Evolutionary conservation across 2,329 filamentous ascomycete species (phyloP), one percentile per base, ranked within the genome.

Genomic region (Knoxdaviesia proteae): DNA sequence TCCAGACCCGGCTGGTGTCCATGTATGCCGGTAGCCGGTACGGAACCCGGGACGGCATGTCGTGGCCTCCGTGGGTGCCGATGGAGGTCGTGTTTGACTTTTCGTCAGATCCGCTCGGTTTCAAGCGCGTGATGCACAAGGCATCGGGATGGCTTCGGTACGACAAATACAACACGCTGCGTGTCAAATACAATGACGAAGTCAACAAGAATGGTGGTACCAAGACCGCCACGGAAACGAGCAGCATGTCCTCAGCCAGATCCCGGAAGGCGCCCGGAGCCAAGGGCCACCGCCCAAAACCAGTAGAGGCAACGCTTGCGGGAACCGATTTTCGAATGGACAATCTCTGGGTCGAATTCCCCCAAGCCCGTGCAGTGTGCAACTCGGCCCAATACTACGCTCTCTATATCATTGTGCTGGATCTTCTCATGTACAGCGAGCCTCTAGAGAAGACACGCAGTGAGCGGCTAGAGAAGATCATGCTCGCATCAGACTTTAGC

Each of bases 41-140:
- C 54, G 92, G 92, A 35, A 80, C 86, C 32, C 76, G 83, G 36
- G 69, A 73, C 34, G 84, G 84, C 7, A 84, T 86, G 3, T 77
- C 83, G 10, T 99, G 92, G 90, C 90, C 90, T 7, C 90, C 90
- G 1, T 99, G 90, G 90, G 84, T 96, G 39, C 90, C 90, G 0
- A 80, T 98, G 63, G 90, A 99, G 60, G 84, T 94, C 51, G 94
- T 98, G 80, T 94, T 94, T 53, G 87, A 96, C 58, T 98, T 94
- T 58, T 68, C 88, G 49, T 71, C 81, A 5, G 87, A 93, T 57
- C 88, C 90, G 0, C 94, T 94, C 53, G 90, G 92, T n/a, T 98
- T 98, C 66, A 88, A 88, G 56, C 77, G 90, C 46, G 87, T 98
- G 32, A 87, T 99, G 7, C 84, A 96, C 57, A 88, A 92, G 58